A percentile compares a stretch with the other conserved stretches of the same genome.
These are phyloP conservation scores for Nannochloris sp. DNA, from an alignment of 139 green algal genomes.

Conservation along the genomic window DNA sequence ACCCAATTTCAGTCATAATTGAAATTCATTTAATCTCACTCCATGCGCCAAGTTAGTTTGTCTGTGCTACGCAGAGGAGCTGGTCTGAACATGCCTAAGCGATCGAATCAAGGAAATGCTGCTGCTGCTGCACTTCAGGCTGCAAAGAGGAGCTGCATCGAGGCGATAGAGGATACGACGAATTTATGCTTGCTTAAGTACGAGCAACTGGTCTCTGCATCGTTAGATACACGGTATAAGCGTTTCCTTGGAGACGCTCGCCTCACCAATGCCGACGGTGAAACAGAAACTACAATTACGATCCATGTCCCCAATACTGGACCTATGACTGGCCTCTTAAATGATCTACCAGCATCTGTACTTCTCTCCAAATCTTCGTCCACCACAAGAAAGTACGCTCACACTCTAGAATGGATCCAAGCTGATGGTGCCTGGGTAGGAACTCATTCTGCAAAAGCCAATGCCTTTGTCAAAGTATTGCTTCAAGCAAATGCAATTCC, in stretches of 20 bases:
- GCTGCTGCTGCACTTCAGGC: not conserved
- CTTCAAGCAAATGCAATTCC: slow-evolving; percentile 19
- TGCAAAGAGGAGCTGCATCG: not conserved
- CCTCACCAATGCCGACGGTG: not conserved
- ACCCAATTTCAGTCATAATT: too few relatives aligned
- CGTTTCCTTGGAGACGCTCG: slow-evolving; percentile 57
- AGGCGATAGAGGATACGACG: not conserved
- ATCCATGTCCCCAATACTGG: slow-evolving; percentile 62
- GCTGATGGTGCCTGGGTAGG: slow-evolving; percentile 23
- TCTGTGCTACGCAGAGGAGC: too few relatives aligned
- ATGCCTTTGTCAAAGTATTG: slow-evolving; percentile 40
- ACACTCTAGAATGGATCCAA: slow-evolving; percentile 53
- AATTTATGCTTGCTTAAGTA: slow-evolving; percentile 10
- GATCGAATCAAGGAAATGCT: too few relatives aligned
- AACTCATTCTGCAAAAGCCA: slow-evolving; percentile 51
- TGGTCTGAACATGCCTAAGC: too few relatives aligned
- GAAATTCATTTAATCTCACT: too few relatives aligned
- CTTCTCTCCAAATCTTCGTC: not conserved
- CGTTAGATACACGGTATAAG: slow-evolving; percentile 51
- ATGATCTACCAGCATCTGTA: not conserved
- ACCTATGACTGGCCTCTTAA: slow-evolving; percentile 34
- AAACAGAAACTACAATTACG: not conserved
- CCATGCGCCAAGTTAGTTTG: too few relatives aligned
- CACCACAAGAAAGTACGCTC: slow-evolving; percentile 36
- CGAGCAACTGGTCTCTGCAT: not conserved